phyloP scores from a whole-genome alignment of 2,329 filamentous ascomycete genomes.

The Diatrype stigma region DNA sequence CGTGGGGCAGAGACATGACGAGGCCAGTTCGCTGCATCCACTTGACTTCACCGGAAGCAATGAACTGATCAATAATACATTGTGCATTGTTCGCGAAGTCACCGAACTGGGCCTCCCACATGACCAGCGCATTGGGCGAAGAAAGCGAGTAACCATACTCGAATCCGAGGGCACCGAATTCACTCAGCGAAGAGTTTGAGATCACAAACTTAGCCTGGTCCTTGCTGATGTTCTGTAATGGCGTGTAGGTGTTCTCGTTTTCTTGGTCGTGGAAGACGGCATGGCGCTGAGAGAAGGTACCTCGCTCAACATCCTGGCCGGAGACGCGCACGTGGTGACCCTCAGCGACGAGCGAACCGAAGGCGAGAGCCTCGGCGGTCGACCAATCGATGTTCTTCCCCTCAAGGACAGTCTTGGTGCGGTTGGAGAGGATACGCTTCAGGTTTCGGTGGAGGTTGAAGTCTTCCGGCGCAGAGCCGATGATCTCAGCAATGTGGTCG shows the following conservation, averaged over 20 bases:
- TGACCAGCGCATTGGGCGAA: slow-evolving; percentile 92
- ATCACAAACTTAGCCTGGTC: slow-evolving; percentile 96
- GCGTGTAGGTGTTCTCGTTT: slow-evolving; percentile 87
- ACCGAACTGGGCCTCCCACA: slow-evolving; percentile 99
- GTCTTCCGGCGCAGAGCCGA: slow-evolving; percentile 74
- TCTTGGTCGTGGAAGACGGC: slow-evolving; percentile 97
- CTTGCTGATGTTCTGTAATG: slow-evolving; percentile 81
- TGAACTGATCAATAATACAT: slow-evolving; percentile 98
- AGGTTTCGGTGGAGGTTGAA: slow-evolving; percentile 93
- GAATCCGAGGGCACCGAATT: slow-evolving; percentile 78
- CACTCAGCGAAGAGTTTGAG: slow-evolving; percentile 83
- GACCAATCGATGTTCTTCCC: slow-evolving; percentile 97
- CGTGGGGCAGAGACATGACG: slow-evolving; percentile 93
- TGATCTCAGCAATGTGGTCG: slow-evolving; percentile 76
- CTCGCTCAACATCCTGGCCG: slow-evolving; percentile 98
- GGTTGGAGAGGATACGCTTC: slow-evolving; percentile 87
- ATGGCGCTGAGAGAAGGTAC: slow-evolving; percentile 98
- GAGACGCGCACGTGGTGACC: slow-evolving; percentile 97
- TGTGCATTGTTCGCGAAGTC: slow-evolving; percentile 99
- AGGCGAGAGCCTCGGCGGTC: slow-evolving; percentile 92
- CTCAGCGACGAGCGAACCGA: slow-evolving; percentile 85
- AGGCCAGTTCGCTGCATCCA: slow-evolving; percentile 98
- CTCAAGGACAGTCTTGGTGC: slow-evolving; percentile 87
- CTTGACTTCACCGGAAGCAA: slow-evolving; percentile 95
- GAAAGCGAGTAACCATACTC: slow-evolving; percentile 98